Evolutionary conservation across 768 basidiomycete genomes (phyloP).

Genomic region (Basidioascus undulatus): DNA sequence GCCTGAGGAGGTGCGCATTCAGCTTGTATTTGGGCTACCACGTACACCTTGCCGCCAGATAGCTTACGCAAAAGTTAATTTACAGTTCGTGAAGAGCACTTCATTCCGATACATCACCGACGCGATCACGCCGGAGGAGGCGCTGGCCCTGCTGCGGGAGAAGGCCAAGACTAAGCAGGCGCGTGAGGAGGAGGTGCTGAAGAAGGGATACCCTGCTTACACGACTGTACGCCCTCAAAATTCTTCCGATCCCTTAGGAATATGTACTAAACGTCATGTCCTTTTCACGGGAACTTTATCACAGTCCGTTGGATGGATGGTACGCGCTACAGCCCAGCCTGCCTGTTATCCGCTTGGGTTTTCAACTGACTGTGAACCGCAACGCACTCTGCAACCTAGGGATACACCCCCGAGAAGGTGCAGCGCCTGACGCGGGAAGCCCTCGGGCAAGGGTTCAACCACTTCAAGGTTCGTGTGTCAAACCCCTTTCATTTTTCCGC

Average conservation of each 20-base stretch:
- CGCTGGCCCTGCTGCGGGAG: constrained; percentile 51
- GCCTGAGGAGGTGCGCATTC: constrained; percentile 18
- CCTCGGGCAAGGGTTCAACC: constrained; percentile 69
- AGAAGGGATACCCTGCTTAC: constrained; percentile 11
- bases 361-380: not conserved
- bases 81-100: constrained; percentile 43
- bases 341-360: not conserved
- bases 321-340: not conserved
- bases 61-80: not conserved
- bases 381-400: constrained; percentile 24
- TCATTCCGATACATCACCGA: constrained; percentile 83
- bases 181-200: constrained; percentile 45
- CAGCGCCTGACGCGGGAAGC: constrained; percentile 60
- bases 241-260: not conserved
- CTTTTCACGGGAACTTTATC: no score
- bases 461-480: constrained; percentile 43
- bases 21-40: constrained; percentile 2
- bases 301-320: constrained; percentile 10
- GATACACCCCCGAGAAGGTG: constrained; percentile 83
- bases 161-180: constrained; percentile 53
- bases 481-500: not conserved
- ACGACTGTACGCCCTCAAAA: constrained; percentile 4
- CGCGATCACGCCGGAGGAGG: constrained; percentile 74
- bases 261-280: no score
- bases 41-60: not conserved